Evolutionary conservation across 306 rosid species (phyloP), one percentile per base, ranked within the genome.

Genomic region (Echinosophora koreensis): DNA sequence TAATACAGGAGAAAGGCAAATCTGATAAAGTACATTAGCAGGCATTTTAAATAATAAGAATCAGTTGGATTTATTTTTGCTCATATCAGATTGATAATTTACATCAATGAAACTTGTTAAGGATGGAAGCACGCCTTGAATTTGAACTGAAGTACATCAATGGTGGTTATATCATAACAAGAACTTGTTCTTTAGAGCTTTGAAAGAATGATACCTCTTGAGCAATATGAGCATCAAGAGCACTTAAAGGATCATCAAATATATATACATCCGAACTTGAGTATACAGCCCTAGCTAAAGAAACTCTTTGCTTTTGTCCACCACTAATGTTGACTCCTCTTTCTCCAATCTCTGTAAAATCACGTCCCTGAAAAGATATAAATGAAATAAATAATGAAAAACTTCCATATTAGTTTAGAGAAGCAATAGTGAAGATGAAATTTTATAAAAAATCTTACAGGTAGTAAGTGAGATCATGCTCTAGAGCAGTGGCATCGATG

Each of bases 311-410:
- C 88, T 90, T 94, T 81, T 94, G 97, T 49, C 98, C 98, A 39
- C 98, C 98, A 81, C 98, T 94, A 49, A 94, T 90, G 73, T 94
- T 94, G 52, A 94, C 89, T 69, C 98, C 98, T 77, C 97, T 89
- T 86, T 94, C 98, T 28, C 98, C 97, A 59, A 94, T 94, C 85
- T 94, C 98, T 0, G 98, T 94, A 63, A 87, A 85, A 84, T 94
- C 98, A 47, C 52, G 87, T 47, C 94, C 98, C 96, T 90, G 81
- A 70, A 58, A 77, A 68, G 72, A 30, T 39, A 59, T 32, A 61
- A 47, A 69, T 49, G 56, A 51, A 39, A 64, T 57, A 9, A 61
- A 77, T 37, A 22, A 28, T 2, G 44, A 69, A 55, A 30, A 5
- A 3, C 3, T 10, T 47, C 16, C 30, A 5, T 22, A 47, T 8